Percentiles rank a stretch among this genome's conserved stretches.
phyloP scores from a whole-genome alignment of 495 filamentous ascomycete species.

The Podospora tetraspora region DNA sequence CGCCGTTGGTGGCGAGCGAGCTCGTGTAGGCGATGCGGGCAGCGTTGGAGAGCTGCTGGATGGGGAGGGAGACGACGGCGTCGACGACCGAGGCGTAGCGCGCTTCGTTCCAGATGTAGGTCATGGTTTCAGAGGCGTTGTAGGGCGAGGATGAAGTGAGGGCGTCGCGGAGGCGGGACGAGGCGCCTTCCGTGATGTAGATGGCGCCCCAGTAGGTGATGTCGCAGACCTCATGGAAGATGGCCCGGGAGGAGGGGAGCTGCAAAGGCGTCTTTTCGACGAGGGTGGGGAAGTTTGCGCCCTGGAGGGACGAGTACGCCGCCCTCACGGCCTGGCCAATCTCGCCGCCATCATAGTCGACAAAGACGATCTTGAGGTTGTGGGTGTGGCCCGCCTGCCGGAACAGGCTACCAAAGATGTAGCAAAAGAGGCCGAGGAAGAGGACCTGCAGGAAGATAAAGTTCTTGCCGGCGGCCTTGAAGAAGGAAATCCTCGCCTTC shows the following conservation, averaged over 20 bases:
- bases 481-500: slow-evolving; percentile 2
- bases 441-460: slow-evolving; percentile 33
- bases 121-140: slow-evolving; percentile 36
- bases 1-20: slow-evolving; percentile 26
- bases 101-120: slow-evolving; percentile 49
- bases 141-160: slow-evolving; percentile 33
- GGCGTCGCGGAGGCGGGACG: slow-evolving; percentile 33
- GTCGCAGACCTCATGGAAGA: slow-evolving; percentile 38
- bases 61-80: slow-evolving; percentile 23
- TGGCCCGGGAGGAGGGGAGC: slow-evolving; percentile 24
- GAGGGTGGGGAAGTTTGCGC: slow-evolving; percentile 37
- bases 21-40: slow-evolving; percentile 36
- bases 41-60: slow-evolving; percentile 30
- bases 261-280: slow-evolving; percentile 25
- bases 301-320: slow-evolving; percentile 39
- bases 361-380: slow-evolving; percentile 42
- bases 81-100: slow-evolving; percentile 45
- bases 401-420: slow-evolving; percentile 45
- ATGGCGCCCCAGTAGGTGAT: slow-evolving; percentile 46
- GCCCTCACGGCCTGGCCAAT: slow-evolving; percentile 39
- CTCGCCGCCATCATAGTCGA: slow-evolving; percentile 49
- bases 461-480: slow-evolving; percentile 18
- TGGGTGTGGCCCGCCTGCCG: slow-evolving; percentile 36
- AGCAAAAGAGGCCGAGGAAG: slow-evolving; percentile 44
- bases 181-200: slow-evolving; percentile 36